Base-by-base conservation (phyloP, 805 yeast species). In the Pichia membranifaciens region DNA sequence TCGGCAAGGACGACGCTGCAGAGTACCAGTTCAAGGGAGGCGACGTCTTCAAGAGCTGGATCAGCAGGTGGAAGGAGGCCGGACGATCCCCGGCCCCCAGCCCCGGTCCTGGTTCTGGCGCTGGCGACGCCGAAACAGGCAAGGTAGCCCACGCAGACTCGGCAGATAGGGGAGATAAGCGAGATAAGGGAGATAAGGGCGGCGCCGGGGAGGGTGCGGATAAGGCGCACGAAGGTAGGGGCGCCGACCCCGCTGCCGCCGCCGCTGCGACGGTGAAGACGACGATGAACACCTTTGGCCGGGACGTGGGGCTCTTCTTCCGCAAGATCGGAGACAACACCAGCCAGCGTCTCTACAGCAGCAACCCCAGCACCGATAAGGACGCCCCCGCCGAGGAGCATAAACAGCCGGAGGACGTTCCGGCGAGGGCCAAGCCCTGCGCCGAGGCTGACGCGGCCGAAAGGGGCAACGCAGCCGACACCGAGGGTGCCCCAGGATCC, bases 291-390 rank as follows among this genome's bases (percentile, higher is more conserved):
- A 35, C 29, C 15, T 34, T 47, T 22, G 49, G 53, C 8, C 31
- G 41, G 5, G 48, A 44, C 20, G 40, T 50, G 8, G 51, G 48
- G 6, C 34, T 28, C 13, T 40, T 50, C 33, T 50, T 47, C 38
- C 29, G 10, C 16, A n/a, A 17, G 6, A 29, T 41, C 22, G 43
- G 43, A 4, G 43, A 40, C n/a, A 41, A 32, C 16, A 29, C 36
- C 23, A 20, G 40, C 20, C 38, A 35, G 38, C 13, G 2, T 35
- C 20, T 16, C 9, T n/a, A 34, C 22, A 23, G 13, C 12, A 5
- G n/a, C n/a, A n/a, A n/a, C n/a, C n/a, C n/a, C n/a, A n/a, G n/a
- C n/a, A n/a, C n/a, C n/a, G n/a, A n/a, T n/a, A n/a, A n/a, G n/a
- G n/a, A n/a, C n/a, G n/a, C n/a, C n/a, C n/a, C n/a, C n/a, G n/a